Base-by-base conservation (phyloP, 176 grass and related monocot genomes). In the Oryza rufipogon region DNA sequence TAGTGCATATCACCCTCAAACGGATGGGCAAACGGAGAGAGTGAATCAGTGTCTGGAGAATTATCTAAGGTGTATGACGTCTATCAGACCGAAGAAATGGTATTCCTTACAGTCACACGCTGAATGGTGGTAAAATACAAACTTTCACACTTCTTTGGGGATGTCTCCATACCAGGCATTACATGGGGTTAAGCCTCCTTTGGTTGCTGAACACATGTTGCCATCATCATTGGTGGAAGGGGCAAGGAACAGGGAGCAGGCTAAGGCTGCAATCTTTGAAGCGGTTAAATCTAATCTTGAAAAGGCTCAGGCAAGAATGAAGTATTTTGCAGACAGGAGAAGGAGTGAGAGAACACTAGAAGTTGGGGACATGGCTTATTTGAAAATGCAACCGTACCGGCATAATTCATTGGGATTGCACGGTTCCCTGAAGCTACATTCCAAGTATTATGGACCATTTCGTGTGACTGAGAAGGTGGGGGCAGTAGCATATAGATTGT, bases 91-190 rank as follows among this genome's bases (percentile, higher is more conserved):
- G 0, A 64, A 25, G n/a, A 23, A 9, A 3, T 64, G n/a, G 60
- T 2, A 11, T 22, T 2, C 1, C 3, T 3, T 8, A 2, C 0
- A 25, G 0, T 9, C 60, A 10, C 7, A 10, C 0, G 20, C n/a
- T 10, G n/a, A 64, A 3, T 64, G 60, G 60, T 64, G 60, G 60
- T 64, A 64, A 1, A 64, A 64, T 10, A 64, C 60, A 2, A 8
- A 2, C 2, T 64, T 23, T 11, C 60, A 64, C 2, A 64, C 60
- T 0, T 22, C 60, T 3, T 9, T 25, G 0, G 8, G 17, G 0
- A 64, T 25, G n/a, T 11, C 60, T 0, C n/a, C 9, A 0, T 64
- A 23, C 6, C n/a, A 25, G 23, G 60, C 20, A 0, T 3, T 64
- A 0, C 23, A 64, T 64, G 60, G 60, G 0, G 5, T 64, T 0